A percentile compares a stretch with the other conserved stretches of the same genome.
Conservation (phyloP, 1,284 basidiomycete genomes). For the Quambalaria eucalypti region DNA sequence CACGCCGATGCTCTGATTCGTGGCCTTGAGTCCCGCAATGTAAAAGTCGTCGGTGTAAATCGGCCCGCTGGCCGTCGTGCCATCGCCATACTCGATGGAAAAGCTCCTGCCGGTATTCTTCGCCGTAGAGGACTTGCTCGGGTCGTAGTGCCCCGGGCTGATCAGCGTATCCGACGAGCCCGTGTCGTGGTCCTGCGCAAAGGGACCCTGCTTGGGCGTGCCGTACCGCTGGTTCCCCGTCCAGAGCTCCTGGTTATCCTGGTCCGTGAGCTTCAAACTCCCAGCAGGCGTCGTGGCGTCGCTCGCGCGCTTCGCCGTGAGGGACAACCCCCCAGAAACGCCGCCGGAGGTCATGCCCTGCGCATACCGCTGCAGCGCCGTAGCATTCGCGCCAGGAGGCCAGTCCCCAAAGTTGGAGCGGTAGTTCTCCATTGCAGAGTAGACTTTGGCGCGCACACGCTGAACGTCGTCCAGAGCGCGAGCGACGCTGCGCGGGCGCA, state of each 20-base stretch:
- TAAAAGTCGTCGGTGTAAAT: constrained; percentile 54
- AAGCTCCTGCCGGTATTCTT: constrained; percentile 46
- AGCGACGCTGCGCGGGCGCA: not conserved
- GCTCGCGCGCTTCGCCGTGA: not conserved
- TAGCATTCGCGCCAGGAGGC: not conserved
- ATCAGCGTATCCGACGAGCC: constrained; percentile 38
- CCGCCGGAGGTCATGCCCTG: not conserved
- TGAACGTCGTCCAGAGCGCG: not conserved
- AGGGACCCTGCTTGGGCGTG: constrained; percentile 22
- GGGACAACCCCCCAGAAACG: not conserved
- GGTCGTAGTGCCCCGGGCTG: constrained; percentile 28
- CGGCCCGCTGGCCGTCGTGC: constrained; percentile 53
- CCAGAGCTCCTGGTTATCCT: constrained; percentile 28
- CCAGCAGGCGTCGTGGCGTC: too few species aligned
- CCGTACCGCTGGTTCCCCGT: constrained; percentile 32
- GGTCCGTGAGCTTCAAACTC: constrained; percentile 25
- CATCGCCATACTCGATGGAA: constrained; percentile 54
- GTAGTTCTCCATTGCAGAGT: not conserved
- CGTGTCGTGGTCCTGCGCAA: constrained; percentile 39
- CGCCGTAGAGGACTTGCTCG: constrained; percentile 21
- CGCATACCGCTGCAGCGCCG: not conserved
- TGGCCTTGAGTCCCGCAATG: constrained; percentile 45
- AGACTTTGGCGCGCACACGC: not conserved
- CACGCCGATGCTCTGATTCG: constrained; percentile 45
- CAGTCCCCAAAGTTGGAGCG: not conserved